Evolutionary conservation across 495 filamentous ascomycete genomes (phyloP), one percentile per base, ranked within the genome.

Genomic region (Penicillium bovifimosum): DNA sequence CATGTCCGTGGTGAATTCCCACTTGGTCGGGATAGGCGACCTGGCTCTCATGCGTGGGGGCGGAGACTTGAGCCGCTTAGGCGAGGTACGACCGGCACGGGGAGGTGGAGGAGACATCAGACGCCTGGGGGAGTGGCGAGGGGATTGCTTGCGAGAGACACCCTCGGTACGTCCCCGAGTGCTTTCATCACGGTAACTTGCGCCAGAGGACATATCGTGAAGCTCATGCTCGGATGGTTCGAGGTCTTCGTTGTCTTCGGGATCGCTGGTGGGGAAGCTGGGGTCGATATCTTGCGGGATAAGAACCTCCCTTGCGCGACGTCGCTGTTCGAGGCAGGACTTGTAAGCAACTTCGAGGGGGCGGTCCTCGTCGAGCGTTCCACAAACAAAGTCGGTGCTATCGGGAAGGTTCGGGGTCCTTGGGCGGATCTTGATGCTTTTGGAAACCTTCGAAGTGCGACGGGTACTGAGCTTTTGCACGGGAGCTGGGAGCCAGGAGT

Each of bases 251-350:
- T 91, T 79, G 52, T 93, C 86, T 55, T 96, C 92, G 0, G 85
- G 86, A 55, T 96, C 93, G 1, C 91, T 95, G 7, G 90, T 90
- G 0, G 93, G 93, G 63, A 97, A 97, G 65, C 89, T 95, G 9
- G 93, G 93, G 62, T 98, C 93, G 53, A 98, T 96, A 58, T 98
- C 95, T 58, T 97, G 93, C 36, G 93, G 91, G 24, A 89, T 87
- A 26, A 76, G 59, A 50, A 83, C 80, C 52, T 88, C 87, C 69
- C 90, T 96, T 47, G 83, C 84, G 36, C 84, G 83, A 52, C 86
- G 86, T 33, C 88, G 82, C 43, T 88, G 83, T 60, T 93, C 88
- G 50, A 93, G 76, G 56, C 86, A 88, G 9, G 88, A 88, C 41
- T 95, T 81, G 65, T 96, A 98, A 2, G 88, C 91, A 53, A 88